Conservation (phyloP, 2,329 filamentous ascomycete species). For the Niveomyces coronatus region DNA sequence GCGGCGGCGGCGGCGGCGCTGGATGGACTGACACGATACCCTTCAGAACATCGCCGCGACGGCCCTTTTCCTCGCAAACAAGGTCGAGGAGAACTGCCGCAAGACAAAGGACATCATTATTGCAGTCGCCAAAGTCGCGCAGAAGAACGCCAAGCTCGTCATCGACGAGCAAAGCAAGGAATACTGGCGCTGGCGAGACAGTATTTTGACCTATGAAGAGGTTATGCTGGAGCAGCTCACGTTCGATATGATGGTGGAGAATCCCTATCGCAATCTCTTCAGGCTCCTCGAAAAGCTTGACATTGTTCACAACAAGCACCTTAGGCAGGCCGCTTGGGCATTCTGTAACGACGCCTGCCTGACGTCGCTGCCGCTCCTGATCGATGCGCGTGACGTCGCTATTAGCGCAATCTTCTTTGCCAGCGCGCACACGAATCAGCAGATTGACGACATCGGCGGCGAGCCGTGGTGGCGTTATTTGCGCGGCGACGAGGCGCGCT, state of each 20-base stretch:
- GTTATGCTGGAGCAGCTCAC: constrained; percentile 83
- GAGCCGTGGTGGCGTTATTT: constrained; percentile 82
- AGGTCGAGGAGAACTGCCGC: constrained; percentile 92
- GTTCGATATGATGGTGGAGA: constrained; percentile 85
- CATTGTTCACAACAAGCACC: constrained; percentile 66
- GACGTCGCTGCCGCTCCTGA: constrained; percentile 74
- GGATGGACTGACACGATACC: too few relatives aligned
- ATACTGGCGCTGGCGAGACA: constrained; percentile 96
- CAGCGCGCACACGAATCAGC: constrained; percentile 60
- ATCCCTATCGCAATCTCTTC: constrained; percentile 77
- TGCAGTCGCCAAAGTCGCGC: constrained; percentile 84
- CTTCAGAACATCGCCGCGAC: constrained; percentile 73
- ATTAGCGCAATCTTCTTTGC: constrained; percentile 81
- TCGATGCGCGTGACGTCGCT: constrained; percentile 70
- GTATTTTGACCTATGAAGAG: constrained; percentile 86
- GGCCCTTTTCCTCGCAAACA: constrained; percentile 86
- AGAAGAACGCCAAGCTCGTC: constrained; percentile 82
- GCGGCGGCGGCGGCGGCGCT: too few relatives aligned
- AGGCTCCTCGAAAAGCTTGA: constrained; percentile 65
- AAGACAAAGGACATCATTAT: constrained; percentile 94
- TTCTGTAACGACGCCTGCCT: constrained; percentile 87
- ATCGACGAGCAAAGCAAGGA: constrained; percentile 97
- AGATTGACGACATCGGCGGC: constrained; percentile 67
- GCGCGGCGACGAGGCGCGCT: constrained; percentile 58
- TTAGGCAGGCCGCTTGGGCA: constrained; percentile 83